Evolutionary conservation across 2,329 filamentous ascomycete species (phyloP).

Genomic region (Microsporum canis): DNA sequence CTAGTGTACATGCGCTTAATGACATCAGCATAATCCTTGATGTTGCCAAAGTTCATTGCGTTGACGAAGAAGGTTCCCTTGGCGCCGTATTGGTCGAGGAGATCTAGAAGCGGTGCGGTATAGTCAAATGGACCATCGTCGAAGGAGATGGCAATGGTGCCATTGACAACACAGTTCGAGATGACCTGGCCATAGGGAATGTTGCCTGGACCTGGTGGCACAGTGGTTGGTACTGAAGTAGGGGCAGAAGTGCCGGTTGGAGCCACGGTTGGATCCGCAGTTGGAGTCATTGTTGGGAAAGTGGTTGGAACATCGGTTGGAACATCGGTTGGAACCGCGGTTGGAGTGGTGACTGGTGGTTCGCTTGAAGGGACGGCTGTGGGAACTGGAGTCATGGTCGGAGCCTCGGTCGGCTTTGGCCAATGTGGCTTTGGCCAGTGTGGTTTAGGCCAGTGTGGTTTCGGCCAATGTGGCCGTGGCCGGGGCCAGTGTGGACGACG

Average conservation of each 20-base stretch:
- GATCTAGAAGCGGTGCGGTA: constrained; percentile 57
- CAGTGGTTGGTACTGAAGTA: background rate
- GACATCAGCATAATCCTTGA: constrained; percentile 19
- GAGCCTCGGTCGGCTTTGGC: background rate
- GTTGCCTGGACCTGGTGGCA: background rate
- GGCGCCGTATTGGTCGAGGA: constrained; percentile 53
- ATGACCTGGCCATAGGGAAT: constrained; percentile 7
- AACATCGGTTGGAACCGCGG: background rate
- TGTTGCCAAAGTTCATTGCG: constrained; percentile 33
- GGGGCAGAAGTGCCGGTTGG: background rate
- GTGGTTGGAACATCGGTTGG: background rate
- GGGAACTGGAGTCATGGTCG: background rate
- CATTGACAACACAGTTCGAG: constrained; percentile 24
- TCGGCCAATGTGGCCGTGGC: background rate
- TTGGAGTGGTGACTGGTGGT: background rate
- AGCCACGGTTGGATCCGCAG: background rate
- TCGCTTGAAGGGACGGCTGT: background rate
- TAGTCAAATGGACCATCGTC: constrained; percentile 71
- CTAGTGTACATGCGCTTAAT: constrained; percentile 24
- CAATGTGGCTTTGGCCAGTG: background rate
- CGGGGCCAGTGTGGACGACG: background rate
- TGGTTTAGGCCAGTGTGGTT: background rate
- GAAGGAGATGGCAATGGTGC: constrained; percentile 71
- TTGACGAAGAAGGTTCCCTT: constrained; percentile 83
- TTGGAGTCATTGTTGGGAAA: background rate